Conservation (phyloP, 2,329 filamentous ascomycete genomes). For the Myriangium duriaei region DNA sequence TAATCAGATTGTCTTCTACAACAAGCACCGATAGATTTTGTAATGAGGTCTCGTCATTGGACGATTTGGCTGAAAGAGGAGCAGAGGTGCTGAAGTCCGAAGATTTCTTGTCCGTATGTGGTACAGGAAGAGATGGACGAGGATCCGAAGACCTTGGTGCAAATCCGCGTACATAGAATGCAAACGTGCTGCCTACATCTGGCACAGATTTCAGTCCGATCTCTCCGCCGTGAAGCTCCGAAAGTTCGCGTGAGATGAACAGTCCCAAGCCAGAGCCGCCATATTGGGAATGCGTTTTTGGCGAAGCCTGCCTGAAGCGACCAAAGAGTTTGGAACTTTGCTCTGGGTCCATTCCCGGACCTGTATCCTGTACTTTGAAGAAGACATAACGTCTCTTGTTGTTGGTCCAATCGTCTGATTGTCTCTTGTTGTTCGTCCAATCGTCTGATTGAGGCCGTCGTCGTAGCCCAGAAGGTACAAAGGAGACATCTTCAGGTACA, state of each 20-base stretch:
- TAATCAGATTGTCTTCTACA: slow-evolving; percentile 16
- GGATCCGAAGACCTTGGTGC: too few species aligned
- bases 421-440: too few species aligned
- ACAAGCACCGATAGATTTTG: slow-evolving; percentile 11
- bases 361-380: slow-evolving; percentile 12
- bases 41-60: not conserved
- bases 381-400: too few species aligned
- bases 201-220: slow-evolving; percentile 51
- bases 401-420: too few species aligned
- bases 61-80: not conserved
- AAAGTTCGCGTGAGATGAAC: slow-evolving; percentile 55
- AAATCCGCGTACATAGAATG: slow-evolving; percentile 50
- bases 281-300: slow-evolving; percentile 54
- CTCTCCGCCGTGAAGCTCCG: slow-evolving; percentile 55
- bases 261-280: slow-evolving; percentile 59
- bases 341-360: slow-evolving; percentile 23
- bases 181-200: slow-evolving; percentile 51
- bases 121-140: too few species aligned
- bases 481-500: not conserved
- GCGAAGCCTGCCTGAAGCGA: slow-evolving; percentile 55
- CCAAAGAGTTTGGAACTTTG: slow-evolving; percentile 45
- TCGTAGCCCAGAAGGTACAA: not conserved
- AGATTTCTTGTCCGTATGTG: not conserved
- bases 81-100: slow-evolving; percentile 3
- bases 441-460: not conserved